phyloP scores from a whole-genome alignment of 2,329 filamentous ascomycete species.

The Pestalotiopsis sp. region DNA sequence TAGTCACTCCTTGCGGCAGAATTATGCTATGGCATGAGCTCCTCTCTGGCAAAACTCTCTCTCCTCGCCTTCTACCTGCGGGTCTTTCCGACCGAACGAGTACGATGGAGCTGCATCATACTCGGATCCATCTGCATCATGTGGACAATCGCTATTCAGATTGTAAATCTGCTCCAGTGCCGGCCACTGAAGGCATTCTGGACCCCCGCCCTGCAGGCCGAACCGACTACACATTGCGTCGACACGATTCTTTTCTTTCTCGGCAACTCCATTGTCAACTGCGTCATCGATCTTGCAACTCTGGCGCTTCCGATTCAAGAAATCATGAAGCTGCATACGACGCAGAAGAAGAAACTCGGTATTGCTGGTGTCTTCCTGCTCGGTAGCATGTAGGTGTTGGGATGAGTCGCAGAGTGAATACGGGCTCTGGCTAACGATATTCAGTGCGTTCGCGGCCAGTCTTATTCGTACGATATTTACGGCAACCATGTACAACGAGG shows the following conservation, averaged over 20 bases:
- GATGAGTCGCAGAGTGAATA: neutral
- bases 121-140: neutral
- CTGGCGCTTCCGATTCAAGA: conserved; percentile 17
- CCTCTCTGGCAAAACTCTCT: conserved; percentile 15
- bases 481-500: neutral
- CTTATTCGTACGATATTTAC: conserved; percentile 8
- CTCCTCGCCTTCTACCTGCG: conserved; percentile 16
- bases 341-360: conserved; percentile 8
- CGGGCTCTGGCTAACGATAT: neutral
- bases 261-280: neutral
- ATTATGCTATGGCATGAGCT: conserved; percentile 12
- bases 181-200: neutral
- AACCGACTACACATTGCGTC: neutral
- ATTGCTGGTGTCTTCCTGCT: conserved; percentile 13
- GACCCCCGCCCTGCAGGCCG: neutral
- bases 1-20: conserved; percentile 27
- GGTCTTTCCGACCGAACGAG: conserved; percentile 15
- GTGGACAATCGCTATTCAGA: neutral
- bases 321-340: neutral
- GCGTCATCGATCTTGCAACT: conserved; percentile 12
- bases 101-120: conserved; percentile 11
- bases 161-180: conserved; percentile 1
- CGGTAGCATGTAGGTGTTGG: conserved; percentile 10
- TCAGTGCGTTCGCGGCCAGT: conserved; percentile 13
- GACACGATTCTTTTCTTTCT: neutral